These are phyloP conservation scores for Mimosa bimucronata DNA, from an alignment of 306 rosid species.

Conservation along the genomic window DNA sequence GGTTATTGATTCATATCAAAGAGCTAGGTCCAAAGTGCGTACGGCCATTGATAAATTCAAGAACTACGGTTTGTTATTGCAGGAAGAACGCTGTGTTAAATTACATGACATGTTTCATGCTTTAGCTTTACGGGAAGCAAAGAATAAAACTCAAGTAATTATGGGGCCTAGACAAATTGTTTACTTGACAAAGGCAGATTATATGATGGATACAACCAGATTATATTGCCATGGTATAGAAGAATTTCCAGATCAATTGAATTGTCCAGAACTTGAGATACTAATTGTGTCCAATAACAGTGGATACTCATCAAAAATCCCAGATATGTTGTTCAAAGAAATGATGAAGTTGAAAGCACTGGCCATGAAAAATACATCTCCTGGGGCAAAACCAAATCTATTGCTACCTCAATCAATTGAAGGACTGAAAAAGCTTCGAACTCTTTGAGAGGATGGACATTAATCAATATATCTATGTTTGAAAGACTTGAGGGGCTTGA, in stretches of 20 bases:
- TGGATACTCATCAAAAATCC: too few species aligned
- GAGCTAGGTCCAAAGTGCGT: background rate
- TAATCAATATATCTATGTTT: too few species aligned
- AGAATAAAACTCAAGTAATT: background rate
- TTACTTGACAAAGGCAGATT: background rate
- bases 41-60: background rate
- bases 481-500: too few species aligned
- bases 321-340: too few species aligned
- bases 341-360: too few species aligned
- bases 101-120: background rate
- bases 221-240: background rate
- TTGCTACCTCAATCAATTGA: too few species aligned
- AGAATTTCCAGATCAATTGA: background rate
- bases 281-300: too few species aligned
- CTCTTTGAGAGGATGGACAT: too few species aligned
- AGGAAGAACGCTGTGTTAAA: background rate
- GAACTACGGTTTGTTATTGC: background rate
- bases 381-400: too few species aligned
- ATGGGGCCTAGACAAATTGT: background rate
- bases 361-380: too few species aligned
- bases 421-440: too few species aligned
- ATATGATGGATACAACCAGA: background rate
- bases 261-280: background rate
- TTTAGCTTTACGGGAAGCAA: background rate
- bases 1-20: background rate